Base-by-base conservation (phyloP, 2,329 filamentous ascomycete species). In the Ilyonectria destructans region DNA sequence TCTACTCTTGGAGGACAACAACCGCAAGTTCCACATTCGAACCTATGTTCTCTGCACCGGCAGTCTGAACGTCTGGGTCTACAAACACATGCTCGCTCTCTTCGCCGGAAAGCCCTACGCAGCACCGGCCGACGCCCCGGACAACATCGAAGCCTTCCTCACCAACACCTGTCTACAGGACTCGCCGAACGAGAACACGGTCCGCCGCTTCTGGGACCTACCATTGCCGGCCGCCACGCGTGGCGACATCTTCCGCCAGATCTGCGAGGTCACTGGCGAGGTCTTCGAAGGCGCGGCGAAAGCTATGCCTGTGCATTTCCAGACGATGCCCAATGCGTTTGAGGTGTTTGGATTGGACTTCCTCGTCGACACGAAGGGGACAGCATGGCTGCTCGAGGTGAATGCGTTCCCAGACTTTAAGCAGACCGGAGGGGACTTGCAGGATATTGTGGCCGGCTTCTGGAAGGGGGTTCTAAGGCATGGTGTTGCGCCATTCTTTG, bases 321-420 rank as follows among this genome's bases (percentile, higher is more conserved):
- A 98, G 82, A 90, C 95, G 17, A 80, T 97, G 56, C 90, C 91
- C 1, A 96, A 97, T 79, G 93, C 92, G 0, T 98, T 98, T 78
- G 96, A 99, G 84, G 85, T 97, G 8, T 99, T 93, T 79, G 96
- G 96, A 0, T 81, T 98, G 48, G 96, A 99, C 79, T 99, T 96
- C 78, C 80, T 99, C 76, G 91, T 98, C 10, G 93, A 95, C 76
- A 86, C 79, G 0, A 76, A 79, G 9, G 91, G 90, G 0, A 85
- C 77, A 4, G 88, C 90, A 4, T 98, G 91, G 90, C 80, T 99
- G 76, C 84, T 99, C 64, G 96, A 99, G 84, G 89, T 97, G 35
- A 99, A 99, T 84, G 94, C 96, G 0, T 99, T 97, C 82, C 96
- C 96, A 10, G 96, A 99, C 83, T 98, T 98, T 78, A 91, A 89